Conservation (phyloP, 306 rosid genomes). For the Luffa aegyptiaca region DNA sequence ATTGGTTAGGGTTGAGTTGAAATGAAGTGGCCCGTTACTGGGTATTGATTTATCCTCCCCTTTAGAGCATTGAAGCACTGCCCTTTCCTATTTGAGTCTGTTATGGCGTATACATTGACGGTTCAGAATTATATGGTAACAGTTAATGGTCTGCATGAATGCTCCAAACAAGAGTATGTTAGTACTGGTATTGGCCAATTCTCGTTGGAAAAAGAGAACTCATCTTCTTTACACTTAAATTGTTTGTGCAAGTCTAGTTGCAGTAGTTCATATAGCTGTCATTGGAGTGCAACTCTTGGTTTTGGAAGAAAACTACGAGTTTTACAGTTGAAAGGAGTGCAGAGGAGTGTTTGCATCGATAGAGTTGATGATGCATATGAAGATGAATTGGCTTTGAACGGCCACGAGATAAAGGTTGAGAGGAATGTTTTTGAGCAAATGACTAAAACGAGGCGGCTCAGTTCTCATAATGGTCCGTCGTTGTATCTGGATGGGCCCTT, state of each 20-base stretch:
- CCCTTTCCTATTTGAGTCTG: constrained; percentile 5
- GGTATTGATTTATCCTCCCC: not conserved
- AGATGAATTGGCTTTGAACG: constrained; percentile 25
- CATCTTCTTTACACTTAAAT: constrained; percentile 14
- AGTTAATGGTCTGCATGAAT: constrained; percentile 20
- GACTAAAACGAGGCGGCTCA: constrained; percentile 23
- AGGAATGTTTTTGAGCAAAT: constrained; percentile 21
- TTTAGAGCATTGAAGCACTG: not conserved
- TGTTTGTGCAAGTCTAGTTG: constrained; percentile 7
- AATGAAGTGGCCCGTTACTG: not conserved
- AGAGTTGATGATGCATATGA: constrained; percentile 32
- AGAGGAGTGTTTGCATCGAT: constrained; percentile 35
- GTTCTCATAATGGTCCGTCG: constrained; percentile 18
- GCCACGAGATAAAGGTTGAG: constrained; percentile 12
- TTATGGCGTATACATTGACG: constrained; percentile 38
- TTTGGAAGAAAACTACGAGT: constrained; percentile 10
- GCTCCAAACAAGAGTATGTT: constrained; percentile 25
- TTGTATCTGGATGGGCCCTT: constrained; percentile 36
- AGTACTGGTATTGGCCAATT: constrained; percentile 18
- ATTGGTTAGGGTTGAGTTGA: not conserved
- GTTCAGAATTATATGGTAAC: constrained; percentile 31
- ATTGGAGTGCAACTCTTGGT: constrained; percentile 23
- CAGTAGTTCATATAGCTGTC: constrained; percentile 17
- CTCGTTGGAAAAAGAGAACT: constrained; percentile 21
- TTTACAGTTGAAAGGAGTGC: constrained; percentile 28